Conservation (phyloP, 139 green algal species). For the Chlorella sp. region DNA sequence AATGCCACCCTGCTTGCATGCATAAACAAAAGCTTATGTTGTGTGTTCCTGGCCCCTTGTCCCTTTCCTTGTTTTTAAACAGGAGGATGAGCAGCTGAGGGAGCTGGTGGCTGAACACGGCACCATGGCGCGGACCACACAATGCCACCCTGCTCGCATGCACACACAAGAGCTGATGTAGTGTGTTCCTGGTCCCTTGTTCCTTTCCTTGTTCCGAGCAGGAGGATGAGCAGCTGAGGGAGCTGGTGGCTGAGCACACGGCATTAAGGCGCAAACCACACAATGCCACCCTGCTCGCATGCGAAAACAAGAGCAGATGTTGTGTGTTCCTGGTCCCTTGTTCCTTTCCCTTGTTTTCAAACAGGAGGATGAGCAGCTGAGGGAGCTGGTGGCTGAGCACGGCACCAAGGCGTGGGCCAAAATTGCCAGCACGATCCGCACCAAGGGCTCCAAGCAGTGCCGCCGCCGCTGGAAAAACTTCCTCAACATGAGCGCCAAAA, state of each 20-base stretch:
- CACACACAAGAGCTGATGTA: no score
- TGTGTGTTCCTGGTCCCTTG: not conserved
- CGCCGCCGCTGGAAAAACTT: constrained; percentile 74
- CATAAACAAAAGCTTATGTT: no score
- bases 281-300: no score
- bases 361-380: constrained; percentile 62
- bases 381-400: constrained; percentile 55
- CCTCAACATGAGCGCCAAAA: constrained; percentile 58
- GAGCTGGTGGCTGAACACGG: constrained; percentile 60
- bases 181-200: not conserved
- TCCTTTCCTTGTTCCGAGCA: no score
- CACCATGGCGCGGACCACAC: constrained; percentile 61
- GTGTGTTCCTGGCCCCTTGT: not conserved
- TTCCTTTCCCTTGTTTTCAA: no score
- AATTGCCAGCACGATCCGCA: constrained; percentile 56
- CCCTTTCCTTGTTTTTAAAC: no score
- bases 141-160: no score
- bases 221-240: constrained; percentile 60
- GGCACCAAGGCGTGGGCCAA: constrained; percentile 67
- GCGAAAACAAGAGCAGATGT: no score
- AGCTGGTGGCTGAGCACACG: constrained; percentile 61
- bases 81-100: constrained; percentile 62
- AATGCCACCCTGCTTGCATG: no score
- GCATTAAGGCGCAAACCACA: constrained; percentile 64
- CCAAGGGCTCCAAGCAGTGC: constrained; percentile 65